A percentile compares a stretch with the other conserved stretches of the same genome.
Evolutionary conservation across 345 rosid species (phyloP).

Genomic region (Sapria himalayana): DNA sequence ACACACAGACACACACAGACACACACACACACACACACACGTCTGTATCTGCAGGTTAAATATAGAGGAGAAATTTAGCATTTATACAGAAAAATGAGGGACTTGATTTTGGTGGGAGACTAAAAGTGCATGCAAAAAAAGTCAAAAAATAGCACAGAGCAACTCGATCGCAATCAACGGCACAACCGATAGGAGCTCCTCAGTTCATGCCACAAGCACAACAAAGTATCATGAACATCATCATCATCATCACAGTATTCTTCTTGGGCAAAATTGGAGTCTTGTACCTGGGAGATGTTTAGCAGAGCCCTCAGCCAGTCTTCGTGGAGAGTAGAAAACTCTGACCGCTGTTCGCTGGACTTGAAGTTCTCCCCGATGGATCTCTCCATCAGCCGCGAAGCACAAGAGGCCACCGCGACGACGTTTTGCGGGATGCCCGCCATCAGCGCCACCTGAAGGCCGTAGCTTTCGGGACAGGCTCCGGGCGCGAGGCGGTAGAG

Average conservation of each 20-base stretch:
- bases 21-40: too few relatives aligned
- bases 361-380: slow-evolving; percentile 46
- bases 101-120: too few relatives aligned
- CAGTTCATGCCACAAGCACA: slow-evolving; percentile 74
- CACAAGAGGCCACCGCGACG: slow-evolving; percentile 40
- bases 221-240: slow-evolving; percentile 40
- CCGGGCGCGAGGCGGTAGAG: slow-evolving; percentile 57
- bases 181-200: slow-evolving; percentile 13
- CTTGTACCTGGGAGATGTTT: slow-evolving; percentile 13
- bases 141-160: too few relatives aligned
- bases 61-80: too few relatives aligned
- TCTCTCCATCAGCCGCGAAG: slow-evolving; percentile 42
- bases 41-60: too few relatives aligned
- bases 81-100: too few relatives aligned
- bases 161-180: too few relatives aligned
- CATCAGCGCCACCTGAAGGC: slow-evolving; percentile 74
- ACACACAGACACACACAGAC: too few relatives aligned
- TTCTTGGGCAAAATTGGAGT: slow-evolving; percentile 1
- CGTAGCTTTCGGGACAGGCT: slow-evolving; percentile 87
- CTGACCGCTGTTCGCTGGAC: slow-evolving; percentile 59
- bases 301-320: slow-evolving; percentile 52
- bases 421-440: slow-evolving; percentile 73
- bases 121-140: too few relatives aligned
- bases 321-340: slow-evolving; percentile 84
- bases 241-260: slow-evolving; percentile 19